These are phyloP conservation scores for Rasamsonia emersonii DNA, from an alignment of 2,329 filamentous ascomycete genomes.

Conservation along the genomic window DNA sequence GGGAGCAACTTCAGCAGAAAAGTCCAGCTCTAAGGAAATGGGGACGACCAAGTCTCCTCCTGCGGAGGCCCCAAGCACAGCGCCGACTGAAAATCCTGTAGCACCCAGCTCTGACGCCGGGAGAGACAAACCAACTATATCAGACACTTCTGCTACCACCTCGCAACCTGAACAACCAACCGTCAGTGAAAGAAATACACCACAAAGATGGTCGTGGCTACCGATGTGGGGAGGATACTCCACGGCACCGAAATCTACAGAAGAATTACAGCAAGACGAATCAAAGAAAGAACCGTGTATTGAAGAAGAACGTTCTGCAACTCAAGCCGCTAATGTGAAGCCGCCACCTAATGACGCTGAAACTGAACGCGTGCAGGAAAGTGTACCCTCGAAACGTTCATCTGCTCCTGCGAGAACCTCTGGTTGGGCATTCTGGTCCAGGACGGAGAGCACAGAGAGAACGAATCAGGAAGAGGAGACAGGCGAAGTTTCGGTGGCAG, in stretches of 20 bases:
- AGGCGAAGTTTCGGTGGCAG: constrained; percentile 15
- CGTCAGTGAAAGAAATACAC: constrained; percentile 9
- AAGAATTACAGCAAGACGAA: constrained; percentile 13
- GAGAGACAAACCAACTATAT: no score
- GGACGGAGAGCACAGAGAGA: constrained; percentile 14
- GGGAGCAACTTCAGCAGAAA: constrained; percentile 3
- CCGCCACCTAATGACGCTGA: constrained; percentile 14
- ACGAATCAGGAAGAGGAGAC: constrained; percentile 4
- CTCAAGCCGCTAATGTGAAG: constrained; percentile 12
- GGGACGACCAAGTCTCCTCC: constrained; percentile 12
- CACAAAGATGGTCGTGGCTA: constrained; percentile 36
- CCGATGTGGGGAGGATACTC: constrained; percentile 34
- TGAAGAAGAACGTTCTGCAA: constrained; percentile 9
- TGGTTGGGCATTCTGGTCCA: constrained; percentile 36
- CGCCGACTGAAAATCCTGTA: constrained; percentile 11
- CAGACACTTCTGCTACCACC: no score
- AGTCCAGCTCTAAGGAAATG: constrained; percentile 5
- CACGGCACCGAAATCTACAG: constrained; percentile 15
- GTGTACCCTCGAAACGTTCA: constrained; percentile 13
- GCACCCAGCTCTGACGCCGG: constrained; percentile 9
- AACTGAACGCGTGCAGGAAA: constrained; percentile 13
- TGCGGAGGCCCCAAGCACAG: constrained; percentile 8
- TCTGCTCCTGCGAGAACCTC: constrained; percentile 21
- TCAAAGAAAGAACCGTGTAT: constrained; percentile 9
- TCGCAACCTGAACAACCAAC: no score